Conservation (phyloP, 257 asterid genomes). For the Haberlea rhodopensis region DNA sequence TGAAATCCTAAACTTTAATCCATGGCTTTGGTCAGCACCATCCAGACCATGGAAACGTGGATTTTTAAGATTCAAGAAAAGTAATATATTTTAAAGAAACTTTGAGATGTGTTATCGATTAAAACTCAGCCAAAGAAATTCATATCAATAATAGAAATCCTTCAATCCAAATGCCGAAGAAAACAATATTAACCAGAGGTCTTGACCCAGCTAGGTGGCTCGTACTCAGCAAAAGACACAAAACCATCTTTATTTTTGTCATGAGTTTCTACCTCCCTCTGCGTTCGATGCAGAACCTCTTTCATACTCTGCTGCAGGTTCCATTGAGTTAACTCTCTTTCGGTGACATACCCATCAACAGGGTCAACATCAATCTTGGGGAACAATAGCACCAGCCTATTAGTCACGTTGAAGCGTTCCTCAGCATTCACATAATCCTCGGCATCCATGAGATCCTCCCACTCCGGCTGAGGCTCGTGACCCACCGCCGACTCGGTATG, state of each 20-base stretch:
- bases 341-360: conserved; percentile 63
- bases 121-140: conserved; percentile 8
- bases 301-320: conserved; percentile 64
- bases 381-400: conserved; percentile 66
- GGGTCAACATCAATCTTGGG: conserved; percentile 87
- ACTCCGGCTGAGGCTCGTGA: conserved; percentile 75
- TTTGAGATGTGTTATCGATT: background rate
- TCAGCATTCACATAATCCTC: conserved; percentile 91
- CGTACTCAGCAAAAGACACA: conserved; percentile 76
- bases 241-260: conserved; percentile 85
- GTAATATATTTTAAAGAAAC: background rate
- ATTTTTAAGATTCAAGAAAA: conserved; percentile 3
- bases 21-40: background rate
- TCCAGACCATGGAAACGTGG: conserved; percentile 13
- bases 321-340: conserved; percentile 76
- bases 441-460: conserved; percentile 88
- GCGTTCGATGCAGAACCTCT: conserved; percentile 83
- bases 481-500: conserved; percentile 44
- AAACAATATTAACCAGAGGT: conserved; percentile 46
- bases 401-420: conserved; percentile 80
- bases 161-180: conserved; percentile 6
- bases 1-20: conserved; percentile 10
- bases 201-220: conserved; percentile 83
- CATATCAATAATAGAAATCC: conserved; percentile 1
- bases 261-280: conserved; percentile 82